Evolutionary conservation across 75 land plant species (phyloP).

Genomic region (Sequoia sempervirens): DNA sequence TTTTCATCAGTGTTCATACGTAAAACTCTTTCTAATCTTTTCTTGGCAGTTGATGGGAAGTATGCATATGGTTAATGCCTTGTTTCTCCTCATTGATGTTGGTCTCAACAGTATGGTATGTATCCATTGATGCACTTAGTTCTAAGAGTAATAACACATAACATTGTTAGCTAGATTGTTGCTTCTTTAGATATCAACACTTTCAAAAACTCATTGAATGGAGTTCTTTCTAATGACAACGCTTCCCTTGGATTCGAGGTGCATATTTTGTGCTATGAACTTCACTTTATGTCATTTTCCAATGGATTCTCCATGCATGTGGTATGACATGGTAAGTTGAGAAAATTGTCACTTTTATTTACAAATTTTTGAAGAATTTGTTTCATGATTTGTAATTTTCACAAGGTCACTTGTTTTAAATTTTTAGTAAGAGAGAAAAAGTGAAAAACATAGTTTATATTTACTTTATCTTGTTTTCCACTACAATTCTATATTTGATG

Average conservation of each 20-base stretch:
- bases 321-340: conserved; percentile 54
- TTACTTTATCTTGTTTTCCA: no score
- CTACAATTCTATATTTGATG: no score
- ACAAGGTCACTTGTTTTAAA: no score
- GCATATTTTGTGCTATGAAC: conserved; percentile 81
- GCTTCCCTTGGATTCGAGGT: conserved; percentile 66
- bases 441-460: no score
- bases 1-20: neutral
- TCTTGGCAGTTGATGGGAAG: conserved; percentile 55
- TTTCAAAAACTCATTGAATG: neutral
- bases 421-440: no score
- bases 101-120: conserved; percentile 58
- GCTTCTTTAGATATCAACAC: neutral
- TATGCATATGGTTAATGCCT: conserved; percentile 65
- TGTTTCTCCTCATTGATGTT: conserved; percentile 59
- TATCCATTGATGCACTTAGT: neutral
- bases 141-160: no score
- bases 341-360: neutral
- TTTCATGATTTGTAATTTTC: no score
- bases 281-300: conserved; percentile 60
- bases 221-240: conserved; percentile 15
- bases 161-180: neutral
- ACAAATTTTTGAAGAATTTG: neutral
- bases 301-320: conserved; percentile 73
- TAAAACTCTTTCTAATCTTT: neutral